Conservation (phyloP, 305 asterid species). For the Caryopteris hybrid region DNA sequence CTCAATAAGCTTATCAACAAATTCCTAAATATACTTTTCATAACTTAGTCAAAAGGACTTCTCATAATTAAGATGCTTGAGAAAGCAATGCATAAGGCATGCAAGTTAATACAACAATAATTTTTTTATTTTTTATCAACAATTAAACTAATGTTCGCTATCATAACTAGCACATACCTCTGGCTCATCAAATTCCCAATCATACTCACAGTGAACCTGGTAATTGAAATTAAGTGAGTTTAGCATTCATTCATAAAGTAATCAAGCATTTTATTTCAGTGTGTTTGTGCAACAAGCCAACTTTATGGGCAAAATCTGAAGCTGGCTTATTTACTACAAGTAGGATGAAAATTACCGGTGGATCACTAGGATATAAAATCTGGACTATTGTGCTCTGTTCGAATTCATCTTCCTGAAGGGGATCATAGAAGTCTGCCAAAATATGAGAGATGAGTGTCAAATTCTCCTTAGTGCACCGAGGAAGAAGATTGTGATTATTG, state of each 20-base stretch:
- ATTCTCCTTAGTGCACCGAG: background rate
- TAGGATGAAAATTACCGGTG: slow-evolving; percentile 48
- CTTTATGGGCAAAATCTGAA: background rate
- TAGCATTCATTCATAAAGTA: background rate
- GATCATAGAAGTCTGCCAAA: slow-evolving; percentile 63
- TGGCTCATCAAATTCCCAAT: slow-evolving; percentile 89
- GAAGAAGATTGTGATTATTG: background rate
- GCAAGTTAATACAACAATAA: background rate
- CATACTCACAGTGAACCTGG: slow-evolving; percentile 76
- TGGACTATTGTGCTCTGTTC: slow-evolving; percentile 60
- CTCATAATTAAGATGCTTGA: background rate
- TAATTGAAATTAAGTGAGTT: slow-evolving; percentile 9
- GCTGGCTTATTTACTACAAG: background rate
- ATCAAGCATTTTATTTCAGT: background rate
- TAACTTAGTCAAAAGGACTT: background rate
- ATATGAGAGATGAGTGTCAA: background rate
- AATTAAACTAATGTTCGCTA: no score
- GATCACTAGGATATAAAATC: slow-evolving; percentile 61
- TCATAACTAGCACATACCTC: slow-evolving; percentile 40
- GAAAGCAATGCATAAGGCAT: background rate
- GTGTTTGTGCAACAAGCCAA: background rate
- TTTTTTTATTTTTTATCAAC: background rate
- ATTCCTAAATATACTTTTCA: slow-evolving; percentile 40
- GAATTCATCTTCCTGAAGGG: slow-evolving; percentile 63
- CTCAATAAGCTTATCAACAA: slow-evolving; percentile 63